Base-by-base conservation (phyloP, 768 basidiomycete genomes). In the Hemileccinum impolitum region DNA sequence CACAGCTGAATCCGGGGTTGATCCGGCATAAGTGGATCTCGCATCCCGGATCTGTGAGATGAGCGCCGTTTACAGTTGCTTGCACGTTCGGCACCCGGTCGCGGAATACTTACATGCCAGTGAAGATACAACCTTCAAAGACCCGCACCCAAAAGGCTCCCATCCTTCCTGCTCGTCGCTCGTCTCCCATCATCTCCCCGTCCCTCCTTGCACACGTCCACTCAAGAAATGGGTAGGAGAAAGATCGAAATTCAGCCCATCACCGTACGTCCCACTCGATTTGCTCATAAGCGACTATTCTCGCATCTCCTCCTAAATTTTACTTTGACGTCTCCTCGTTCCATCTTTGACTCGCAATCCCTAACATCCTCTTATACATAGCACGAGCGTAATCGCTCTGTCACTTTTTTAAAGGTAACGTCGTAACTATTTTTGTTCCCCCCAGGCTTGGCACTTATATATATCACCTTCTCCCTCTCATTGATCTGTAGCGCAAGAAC, bases 321-420 rank as follows among this genome's bases (percentile, higher is more conserved):
- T 67, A 61, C 61, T 45, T 45, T 45, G 44, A 23, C 51, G 6
- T 45, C 54, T 54, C 52, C 50, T 44, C 50, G 54, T 65, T 62
- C 60, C 61, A 58, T 60, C 67, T 63, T 67, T 67, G 59, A 58
- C 65, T 41, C 50, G 11, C 43, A 58, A 58, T 54, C 61, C 63
- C 65, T 58, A 66, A 69, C 67, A 0, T n/a, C 45, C 31, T 62
- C 68, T 69, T 76, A 72, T 71, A 68, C 72, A 71, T 77, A 92
- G 89, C 87, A 92, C 73, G 90, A 92, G 72, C 84, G 90, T 72
- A 92, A 91, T 69, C 85, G 90, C 59, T 86, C 87, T 54, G 90
- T 92, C 66, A 92, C 90, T 59, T 92, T 91, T 78, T 75, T 91
- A 73, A 92, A 91, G 83, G 90, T 78, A 74, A 58, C 75, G 45